These are phyloP conservation scores for Thermothelomyces thermophilus DNA, from an alignment of 2,329 filamentous ascomycete species.

Conservation along the genomic window DNA sequence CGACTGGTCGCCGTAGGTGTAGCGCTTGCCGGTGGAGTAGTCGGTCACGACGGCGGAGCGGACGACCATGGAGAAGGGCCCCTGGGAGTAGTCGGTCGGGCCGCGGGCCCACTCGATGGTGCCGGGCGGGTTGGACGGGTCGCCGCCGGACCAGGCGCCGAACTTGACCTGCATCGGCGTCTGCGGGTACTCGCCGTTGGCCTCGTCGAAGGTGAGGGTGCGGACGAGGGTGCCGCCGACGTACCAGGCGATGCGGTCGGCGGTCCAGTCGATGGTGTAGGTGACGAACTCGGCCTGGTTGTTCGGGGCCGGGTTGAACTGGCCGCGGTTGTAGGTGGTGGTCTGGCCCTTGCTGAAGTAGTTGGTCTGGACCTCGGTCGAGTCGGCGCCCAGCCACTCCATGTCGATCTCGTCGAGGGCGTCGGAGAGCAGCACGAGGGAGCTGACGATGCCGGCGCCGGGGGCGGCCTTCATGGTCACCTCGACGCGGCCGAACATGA, in stretches of 20 bases:
- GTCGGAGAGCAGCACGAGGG: constrained; percentile 85
- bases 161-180: constrained; percentile 93
- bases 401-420: constrained; percentile 93
- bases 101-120: constrained; percentile 89
- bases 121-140: constrained; percentile 68
- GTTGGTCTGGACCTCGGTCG: constrained; percentile 81
- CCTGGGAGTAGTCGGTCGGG: constrained; percentile 72
- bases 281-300: constrained; percentile 75
- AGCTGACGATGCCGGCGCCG: constrained; percentile 88
- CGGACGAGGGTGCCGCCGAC: constrained; percentile 73
- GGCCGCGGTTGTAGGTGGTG: constrained; percentile 77
- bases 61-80: constrained; percentile 82
- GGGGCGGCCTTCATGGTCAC: constrained; percentile 79
- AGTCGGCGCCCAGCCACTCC: constrained; percentile 83
- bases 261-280: constrained; percentile 89
- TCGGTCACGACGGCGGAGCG: constrained; percentile 71
- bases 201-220: constrained; percentile 62
- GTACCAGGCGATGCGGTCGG: constrained; percentile 77
- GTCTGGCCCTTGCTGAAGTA: constrained; percentile 94
- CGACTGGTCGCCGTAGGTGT: constrained; percentile 71
- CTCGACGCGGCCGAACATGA: constrained; percentile 96
- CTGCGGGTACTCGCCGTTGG: constrained; percentile 81
- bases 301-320: constrained; percentile 62
- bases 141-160: constrained; percentile 87
- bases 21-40: constrained; percentile 85